Evolutionary conservation across 148 eudicot genomes (phyloP), one percentile per base, ranked within the genome.

Genomic region (Pharnaceum exiguum): DNA sequence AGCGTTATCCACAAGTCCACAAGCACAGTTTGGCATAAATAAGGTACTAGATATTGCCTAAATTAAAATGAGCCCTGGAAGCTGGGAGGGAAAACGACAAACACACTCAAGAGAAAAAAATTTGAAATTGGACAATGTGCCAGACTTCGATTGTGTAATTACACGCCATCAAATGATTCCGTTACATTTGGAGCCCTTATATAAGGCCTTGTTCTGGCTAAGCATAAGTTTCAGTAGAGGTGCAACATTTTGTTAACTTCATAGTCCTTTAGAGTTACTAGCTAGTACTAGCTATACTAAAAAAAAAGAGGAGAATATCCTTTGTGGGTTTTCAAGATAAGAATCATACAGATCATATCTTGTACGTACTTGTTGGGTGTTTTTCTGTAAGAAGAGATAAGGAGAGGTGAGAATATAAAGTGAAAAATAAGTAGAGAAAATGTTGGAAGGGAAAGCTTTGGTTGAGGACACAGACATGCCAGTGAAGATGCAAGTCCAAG

Each of bases 391-490:
- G 29, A 45, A 48, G 39, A 62, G 18, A 58, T 48, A 45, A 22
- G 47, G 24, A 52, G 27, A 57, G 63, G n/a, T n/a, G n/a, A n/a
- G n/a, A n/a, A n/a, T n/a, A n/a, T n/a, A n/a, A n/a, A n/a, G n/a
- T n/a, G n/a, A n/a, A n/a, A n/a, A n/a, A n/a, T n/a, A n/a, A n/a
- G n/a, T n/a, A 54, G 60, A 54, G 45, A 79, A 71, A 73, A 93
- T 86, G 99, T 75, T 93, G 79, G 96, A 93, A 79, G 99, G 99
- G 51, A 93, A 86, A 57, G 99, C 83, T 22, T 13, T 83, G 72
- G 71, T 89, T 26, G 91, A 86, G 46, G 99, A 93, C 44, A 81
- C 96, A 63, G 99, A 93, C 62, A 93, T 93, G 99, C 96, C 98
- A 7, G 5, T 63, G 74, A 93, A 81, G 79, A 85, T 93, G 98